Conservation (phyloP, 2,329 filamentous ascomycete genomes). For the Cordyceps tenuipes region DNA sequence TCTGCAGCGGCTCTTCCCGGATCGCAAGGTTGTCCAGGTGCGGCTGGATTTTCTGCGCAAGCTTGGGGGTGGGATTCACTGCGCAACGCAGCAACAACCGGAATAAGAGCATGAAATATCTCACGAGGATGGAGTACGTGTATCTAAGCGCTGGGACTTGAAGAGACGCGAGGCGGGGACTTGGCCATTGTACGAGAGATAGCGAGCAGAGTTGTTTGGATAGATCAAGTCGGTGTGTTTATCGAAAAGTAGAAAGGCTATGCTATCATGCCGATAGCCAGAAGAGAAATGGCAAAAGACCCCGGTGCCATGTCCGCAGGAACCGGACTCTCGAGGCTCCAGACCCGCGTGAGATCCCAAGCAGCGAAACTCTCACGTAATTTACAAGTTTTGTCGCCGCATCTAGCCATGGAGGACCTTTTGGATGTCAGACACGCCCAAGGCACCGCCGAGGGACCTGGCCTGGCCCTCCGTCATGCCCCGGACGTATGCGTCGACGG, state of each 20-base stretch:
- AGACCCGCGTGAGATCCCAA: neutral
- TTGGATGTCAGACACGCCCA: slow-evolving; percentile 15
- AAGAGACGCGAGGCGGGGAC: no score
- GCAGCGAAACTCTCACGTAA: neutral
- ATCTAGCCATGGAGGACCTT: slow-evolving; percentile 12
- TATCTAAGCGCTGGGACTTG: no score
- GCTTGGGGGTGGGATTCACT: slow-evolving; percentile 11
- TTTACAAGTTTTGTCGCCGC: neutral
- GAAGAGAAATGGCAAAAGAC: slow-evolving; percentile 6
- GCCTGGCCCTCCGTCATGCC: slow-evolving; percentile 15
- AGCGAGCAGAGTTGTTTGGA: no score
- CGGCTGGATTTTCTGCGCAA: slow-evolving; percentile 1
- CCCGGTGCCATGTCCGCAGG: neutral
- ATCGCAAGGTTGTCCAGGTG: slow-evolving; percentile 6
- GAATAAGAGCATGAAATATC: neutral
- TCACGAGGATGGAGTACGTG: no score
- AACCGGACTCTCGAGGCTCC: neutral
- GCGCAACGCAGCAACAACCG: slow-evolving; percentile 11
- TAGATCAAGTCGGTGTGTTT: neutral
- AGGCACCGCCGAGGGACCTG: slow-evolving; percentile 15
- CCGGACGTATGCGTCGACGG: slow-evolving; percentile 17
- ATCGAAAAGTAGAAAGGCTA: neutral
- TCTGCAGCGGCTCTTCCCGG: slow-evolving; percentile 3
- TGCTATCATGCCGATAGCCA: neutral
- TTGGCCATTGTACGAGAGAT: no score